Evolutionary conservation across 2,329 filamentous ascomycete genomes (phyloP), one percentile per base, ranked within the genome.

Genomic region (Colletotrichum abscissum): DNA sequence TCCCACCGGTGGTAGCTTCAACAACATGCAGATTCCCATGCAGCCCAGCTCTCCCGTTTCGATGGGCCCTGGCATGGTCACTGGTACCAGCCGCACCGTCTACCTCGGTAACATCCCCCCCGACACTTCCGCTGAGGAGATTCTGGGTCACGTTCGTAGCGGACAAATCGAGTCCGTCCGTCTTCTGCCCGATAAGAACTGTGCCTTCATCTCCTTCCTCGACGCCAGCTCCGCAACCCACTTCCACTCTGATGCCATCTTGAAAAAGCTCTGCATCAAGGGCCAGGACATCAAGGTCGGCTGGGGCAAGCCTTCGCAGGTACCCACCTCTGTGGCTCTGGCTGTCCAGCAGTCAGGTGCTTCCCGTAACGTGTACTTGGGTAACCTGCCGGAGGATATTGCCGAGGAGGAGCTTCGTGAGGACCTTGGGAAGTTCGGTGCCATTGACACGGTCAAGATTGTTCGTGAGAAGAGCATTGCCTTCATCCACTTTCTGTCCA

Each of bases 271-370:
- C 81, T 95, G 95, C 79, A 97, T 99, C 87, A 95, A 97, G 85
- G 96, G 96, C 30, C 97, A 98, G 87, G 97, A 99, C 82, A 98
- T 99, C 88, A 99, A 99, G 88, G 95, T 99, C 79, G 97, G 97
- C 75, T 99, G 97, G 97, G 97, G 97, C 76, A 99, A 99, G 86
- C 96, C 97, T 38, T 98, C 97, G 4, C 96, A 98, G 84, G 97
- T 99, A 1, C 97, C 97, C 4, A 98, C 96, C 2, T 98, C 97
- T 2, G 97, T 99, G 59, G 95, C 95, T n/a, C 88, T 98, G 71
- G 96, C 97, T 59, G 97, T 98, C 38, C 97, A 99, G 86, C 97
- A 99, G 84, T 98, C 95, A 14, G 95, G 95, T 65, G 97, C 97
- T 35, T 99, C 97, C 22, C 92, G 97, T 76, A 99, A 99, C 81